These are phyloP conservation scores for Neurospora terricola DNA, from an alignment of 495 filamentous ascomycete species.

Conservation along the genomic window DNA sequence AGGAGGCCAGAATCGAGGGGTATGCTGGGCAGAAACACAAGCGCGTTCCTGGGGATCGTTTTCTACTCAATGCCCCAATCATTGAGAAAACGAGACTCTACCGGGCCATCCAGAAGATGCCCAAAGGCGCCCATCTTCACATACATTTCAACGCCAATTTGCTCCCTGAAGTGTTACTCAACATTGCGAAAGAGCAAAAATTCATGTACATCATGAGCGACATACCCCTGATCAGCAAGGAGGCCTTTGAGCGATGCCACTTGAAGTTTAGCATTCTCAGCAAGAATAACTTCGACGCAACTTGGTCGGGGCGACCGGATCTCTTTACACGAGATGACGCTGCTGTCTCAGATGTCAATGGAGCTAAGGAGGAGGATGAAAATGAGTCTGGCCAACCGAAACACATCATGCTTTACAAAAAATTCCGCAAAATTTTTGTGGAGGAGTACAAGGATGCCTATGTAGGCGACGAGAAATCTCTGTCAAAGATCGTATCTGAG, in stretches of 20 bases:
- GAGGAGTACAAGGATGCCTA: neutral
- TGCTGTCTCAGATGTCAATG: neutral
- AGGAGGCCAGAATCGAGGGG: slow-evolving; percentile 10
- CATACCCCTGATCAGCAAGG: slow-evolving; percentile 16
- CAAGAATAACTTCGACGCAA: slow-evolving; percentile 7
- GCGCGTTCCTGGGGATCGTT: slow-evolving; percentile 34
- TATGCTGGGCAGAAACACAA: slow-evolving; percentile 21
- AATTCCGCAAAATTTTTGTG: slow-evolving; percentile 20
- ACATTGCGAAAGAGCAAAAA: slow-evolving; percentile 37
- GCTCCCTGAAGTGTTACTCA: slow-evolving; percentile 35
- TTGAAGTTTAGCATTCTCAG: slow-evolving; percentile 41
- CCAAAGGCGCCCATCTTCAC: slow-evolving; percentile 47
- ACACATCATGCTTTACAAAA: slow-evolving; percentile 18
- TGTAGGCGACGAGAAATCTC: neutral
- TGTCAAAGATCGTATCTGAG: no score
- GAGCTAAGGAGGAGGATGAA: slow-evolving; percentile 6
- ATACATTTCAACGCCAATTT: slow-evolving; percentile 49
- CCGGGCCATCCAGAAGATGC: slow-evolving; percentile 31
- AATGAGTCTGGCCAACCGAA: slow-evolving; percentile 24
- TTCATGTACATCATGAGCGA: slow-evolving; percentile 45
- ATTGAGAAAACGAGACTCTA: slow-evolving; percentile 38
- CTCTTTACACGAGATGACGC: slow-evolving; percentile 3
- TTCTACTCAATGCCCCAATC: slow-evolving; percentile 35
- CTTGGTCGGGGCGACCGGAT: slow-evolving; percentile 1
- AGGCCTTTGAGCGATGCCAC: slow-evolving; percentile 28